Base-by-base conservation (phyloP, 2,329 filamentous ascomycete genomes). In the Trichoderma aggressivum region DNA sequence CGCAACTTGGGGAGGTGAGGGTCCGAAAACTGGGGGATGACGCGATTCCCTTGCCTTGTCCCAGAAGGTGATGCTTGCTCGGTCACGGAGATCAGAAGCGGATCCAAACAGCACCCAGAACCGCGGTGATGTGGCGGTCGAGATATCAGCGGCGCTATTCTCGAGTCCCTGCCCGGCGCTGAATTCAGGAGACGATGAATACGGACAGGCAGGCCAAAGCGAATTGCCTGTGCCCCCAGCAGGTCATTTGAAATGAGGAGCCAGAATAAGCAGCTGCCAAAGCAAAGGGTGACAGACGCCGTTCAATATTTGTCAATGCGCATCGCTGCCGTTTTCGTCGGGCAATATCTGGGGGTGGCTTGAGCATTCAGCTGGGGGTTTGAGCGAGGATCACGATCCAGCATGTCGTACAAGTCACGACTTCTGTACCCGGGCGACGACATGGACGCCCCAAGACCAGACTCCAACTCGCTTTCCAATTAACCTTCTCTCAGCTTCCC, bases 21-120 rank as follows among this genome's bases (percentile, higher is more conserved):
- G 55, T 32, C 39, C 56, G 24, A 61, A 53, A 69, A 69, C 56
- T 34, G 56, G 66, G 55, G 66, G 50, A 69, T 69, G 66, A 69
- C 56, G 66, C 66, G 66, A 69, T 28, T 21, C 18, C 10, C n/a
- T 68, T 53, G 55, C 55, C 47, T 21, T 60, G 36, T 60, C 65
- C 65, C 55, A 68, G 30, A 68, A 39, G 28, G 47, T 60, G 36
- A 67, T 67, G 64, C 64, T 56, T 39, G 64, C 36, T 36, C 21
- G 56, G 55, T 21, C 12, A 69, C 26, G 66, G 56, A 28, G 18
- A 60, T 36, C 39, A 53, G 28, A 24, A 61, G 66, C 66, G 66
- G 66, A 69, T 56, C 39, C 30, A 32, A 8, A 39, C 14, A 47
- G 18, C 62, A 55, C 21, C 43, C 16, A 39, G 39, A 43, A 59